Evolutionary conservation across 2,329 filamentous ascomycete species (phyloP).

Genomic region (Orbilia oligospora): DNA sequence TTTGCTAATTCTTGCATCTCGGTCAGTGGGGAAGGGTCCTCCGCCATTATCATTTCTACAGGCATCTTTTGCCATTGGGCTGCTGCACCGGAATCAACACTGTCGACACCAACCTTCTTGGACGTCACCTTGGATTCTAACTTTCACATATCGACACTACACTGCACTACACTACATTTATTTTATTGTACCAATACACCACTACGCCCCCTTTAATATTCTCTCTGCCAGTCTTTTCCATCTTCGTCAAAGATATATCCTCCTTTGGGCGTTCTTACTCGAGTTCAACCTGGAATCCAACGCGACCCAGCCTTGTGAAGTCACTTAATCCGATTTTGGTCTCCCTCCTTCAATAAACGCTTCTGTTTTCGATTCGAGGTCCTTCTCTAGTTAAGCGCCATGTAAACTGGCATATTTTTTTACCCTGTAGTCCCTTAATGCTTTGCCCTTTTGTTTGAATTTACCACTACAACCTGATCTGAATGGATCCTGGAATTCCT

Average conservation of each 20-base stretch:
- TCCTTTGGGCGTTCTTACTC: conserved; percentile 21
- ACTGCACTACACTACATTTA: neutral
- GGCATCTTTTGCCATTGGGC: conserved; percentile 13
- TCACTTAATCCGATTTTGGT: conserved; percentile 10
- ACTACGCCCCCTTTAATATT: neutral
- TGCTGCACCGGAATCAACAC: conserved; percentile 24
- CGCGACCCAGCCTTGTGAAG: conserved; percentile 29
- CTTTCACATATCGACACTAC: conserved; percentile 9
- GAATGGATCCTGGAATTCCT: neutral
- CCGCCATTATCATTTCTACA: conserved; percentile 18
- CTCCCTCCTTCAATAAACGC: conserved; percentile 5
- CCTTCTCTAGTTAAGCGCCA: conserved; percentile 17
- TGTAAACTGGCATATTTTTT: conserved; percentile 21
- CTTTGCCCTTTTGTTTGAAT: neutral
- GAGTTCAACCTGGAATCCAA: conserved; percentile 44
- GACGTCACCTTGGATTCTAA: conserved; percentile 2
- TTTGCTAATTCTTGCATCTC: conserved; percentile 9
- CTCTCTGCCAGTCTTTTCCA: conserved; percentile 22
- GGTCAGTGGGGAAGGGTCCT: conserved; percentile 4
- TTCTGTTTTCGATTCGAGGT: conserved; percentile 1
- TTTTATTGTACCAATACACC: conserved; percentile 4
- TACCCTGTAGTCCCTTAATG: conserved; percentile 8
- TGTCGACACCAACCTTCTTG: conserved; percentile 1
- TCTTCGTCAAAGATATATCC: conserved; percentile 34
- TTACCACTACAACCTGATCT: neutral